phyloP scores from a whole-genome alignment of 129 eudicot species.

The Arctium lappa region DNA sequence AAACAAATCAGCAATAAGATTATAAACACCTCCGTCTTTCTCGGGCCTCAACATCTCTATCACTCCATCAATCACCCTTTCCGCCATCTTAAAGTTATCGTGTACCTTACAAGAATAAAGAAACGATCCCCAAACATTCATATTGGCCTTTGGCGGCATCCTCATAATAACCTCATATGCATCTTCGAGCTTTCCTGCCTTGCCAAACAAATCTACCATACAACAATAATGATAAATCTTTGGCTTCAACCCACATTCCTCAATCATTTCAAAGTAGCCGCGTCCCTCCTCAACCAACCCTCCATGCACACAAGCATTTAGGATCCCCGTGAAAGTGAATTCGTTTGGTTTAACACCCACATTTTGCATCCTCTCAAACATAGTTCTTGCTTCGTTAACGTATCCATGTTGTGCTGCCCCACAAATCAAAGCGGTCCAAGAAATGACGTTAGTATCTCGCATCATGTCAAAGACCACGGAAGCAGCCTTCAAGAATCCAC shows the following conservation, averaged over 20 bases:
- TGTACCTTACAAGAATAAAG: conserved; percentile 61
- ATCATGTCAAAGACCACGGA: conserved; percentile 39
- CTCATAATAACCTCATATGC: conserved; percentile 56
- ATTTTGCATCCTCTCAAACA: conserved; percentile 51
- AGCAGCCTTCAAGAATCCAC: conserved; percentile 55
- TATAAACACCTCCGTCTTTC: conserved; percentile 59
- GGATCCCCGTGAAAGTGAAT: conserved; percentile 63
- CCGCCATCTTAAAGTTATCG: conserved; percentile 55
- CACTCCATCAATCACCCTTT: conserved; percentile 49
- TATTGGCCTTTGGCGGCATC: conserved; percentile 57
- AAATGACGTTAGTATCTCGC: conserved; percentile 34
- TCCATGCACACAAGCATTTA: conserved; percentile 58
- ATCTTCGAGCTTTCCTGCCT: conserved; percentile 52
- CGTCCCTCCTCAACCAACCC: conserved; percentile 72
- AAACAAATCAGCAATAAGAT: conserved; percentile 54
- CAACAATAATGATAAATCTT: conserved; percentile 72
- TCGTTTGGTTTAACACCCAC: conserved; percentile 51
- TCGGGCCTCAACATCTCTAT: conserved; percentile 44
- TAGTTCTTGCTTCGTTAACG: conserved; percentile 38
- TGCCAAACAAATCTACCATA: conserved; percentile 71
- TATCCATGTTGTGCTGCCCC: conserved; percentile 56
- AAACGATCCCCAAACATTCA: conserved; percentile 62
- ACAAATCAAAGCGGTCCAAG: conserved; percentile 75
- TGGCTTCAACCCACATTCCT: conserved; percentile 44
- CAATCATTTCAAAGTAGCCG: conserved; percentile 39